phyloP scores from a whole-genome alignment of 2,329 filamentous ascomycete species.

The Calonectria crousiana region DNA sequence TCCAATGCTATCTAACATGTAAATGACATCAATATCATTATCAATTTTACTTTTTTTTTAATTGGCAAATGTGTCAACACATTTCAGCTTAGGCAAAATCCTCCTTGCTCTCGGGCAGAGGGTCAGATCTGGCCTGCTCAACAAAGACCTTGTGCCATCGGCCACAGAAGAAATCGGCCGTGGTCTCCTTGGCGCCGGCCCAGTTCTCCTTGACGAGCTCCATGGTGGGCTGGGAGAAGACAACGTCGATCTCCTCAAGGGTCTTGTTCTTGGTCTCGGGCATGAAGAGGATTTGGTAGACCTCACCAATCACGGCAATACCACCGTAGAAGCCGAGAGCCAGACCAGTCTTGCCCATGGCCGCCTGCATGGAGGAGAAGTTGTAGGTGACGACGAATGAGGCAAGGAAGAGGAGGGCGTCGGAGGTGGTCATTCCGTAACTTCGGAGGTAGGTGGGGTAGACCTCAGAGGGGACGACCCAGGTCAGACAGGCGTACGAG shows the following conservation, averaged over 20 bases:
- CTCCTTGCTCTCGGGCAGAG: not conserved
- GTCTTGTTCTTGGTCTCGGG: conserved; percentile 78
- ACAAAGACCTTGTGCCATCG: conserved; percentile 42
- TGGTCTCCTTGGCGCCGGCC: conserved; percentile 49
- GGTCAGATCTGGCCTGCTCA: conserved; percentile 32
- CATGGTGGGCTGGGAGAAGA: conserved; percentile 73
- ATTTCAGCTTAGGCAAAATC: not conserved
- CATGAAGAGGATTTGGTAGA: conserved; percentile 82
- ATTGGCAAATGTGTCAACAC: not conserved
- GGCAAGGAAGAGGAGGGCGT: conserved; percentile 76
- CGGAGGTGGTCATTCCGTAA: conserved; percentile 80
- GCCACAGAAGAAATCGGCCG: conserved; percentile 38
- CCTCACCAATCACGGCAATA: conserved; percentile 76
- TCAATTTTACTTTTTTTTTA: conserved; percentile 1
- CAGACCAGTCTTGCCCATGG: conserved; percentile 75
- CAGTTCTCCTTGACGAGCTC: conserved; percentile 72
- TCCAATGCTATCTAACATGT: not conserved
- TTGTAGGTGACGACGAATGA: conserved; percentile 83
- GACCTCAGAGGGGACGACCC: conserved; percentile 76
- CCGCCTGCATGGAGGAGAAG: conserved; percentile 76
- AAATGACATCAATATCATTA: conserved; percentile 4
- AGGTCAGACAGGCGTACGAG: conserved; percentile 73
- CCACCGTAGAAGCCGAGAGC: conserved; percentile 80
- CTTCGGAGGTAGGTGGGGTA: conserved; percentile 79
- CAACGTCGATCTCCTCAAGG: conserved; percentile 78